Evolutionary conservation across 1,139 yeast species (phyloP).

Genomic region (Scheffersomyces quercinus): DNA sequence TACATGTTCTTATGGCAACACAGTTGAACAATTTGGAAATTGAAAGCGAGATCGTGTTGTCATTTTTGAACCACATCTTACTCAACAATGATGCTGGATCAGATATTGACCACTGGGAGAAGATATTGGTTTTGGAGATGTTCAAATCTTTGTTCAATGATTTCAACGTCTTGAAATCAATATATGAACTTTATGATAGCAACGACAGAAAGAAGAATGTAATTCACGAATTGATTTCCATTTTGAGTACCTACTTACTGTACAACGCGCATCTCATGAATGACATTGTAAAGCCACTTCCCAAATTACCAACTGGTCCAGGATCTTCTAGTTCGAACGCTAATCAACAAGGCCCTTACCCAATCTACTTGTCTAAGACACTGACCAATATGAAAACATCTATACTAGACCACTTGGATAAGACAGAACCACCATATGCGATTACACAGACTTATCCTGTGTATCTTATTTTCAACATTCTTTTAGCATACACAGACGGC

Average conservation of each 20-base stretch:
- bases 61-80: constrained; percentile 68
- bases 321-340: constrained; percentile 2
- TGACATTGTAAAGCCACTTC: constrained; percentile 30
- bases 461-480: constrained; percentile 56
- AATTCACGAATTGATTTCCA: constrained; percentile 55
- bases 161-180: constrained; percentile 47
- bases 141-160: constrained; percentile 63
- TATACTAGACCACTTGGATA: constrained; percentile 75
- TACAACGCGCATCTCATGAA: constrained; percentile 37
- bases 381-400: constrained; percentile 48
- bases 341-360: constrained; percentile 2
- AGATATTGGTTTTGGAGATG: constrained; percentile 69
- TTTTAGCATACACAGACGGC: constrained; percentile 66
- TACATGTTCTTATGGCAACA: constrained; percentile 58
- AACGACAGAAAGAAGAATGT: constrained; percentile 60
- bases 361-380: constrained; percentile 23
- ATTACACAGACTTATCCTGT: constrained; percentile 65
- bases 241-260: constrained; percentile 31
- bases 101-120: constrained; percentile 56
- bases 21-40: constrained; percentile 64
- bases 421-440: constrained; percentile 62
- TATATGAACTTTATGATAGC: constrained; percentile 66
- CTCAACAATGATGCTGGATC: constrained; percentile 24
- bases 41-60: constrained; percentile 79
- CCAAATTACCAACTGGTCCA: constrained; percentile 12